Conservation (phyloP, 2,329 filamentous ascomycete species). For the Xylaria sp. region DNA sequence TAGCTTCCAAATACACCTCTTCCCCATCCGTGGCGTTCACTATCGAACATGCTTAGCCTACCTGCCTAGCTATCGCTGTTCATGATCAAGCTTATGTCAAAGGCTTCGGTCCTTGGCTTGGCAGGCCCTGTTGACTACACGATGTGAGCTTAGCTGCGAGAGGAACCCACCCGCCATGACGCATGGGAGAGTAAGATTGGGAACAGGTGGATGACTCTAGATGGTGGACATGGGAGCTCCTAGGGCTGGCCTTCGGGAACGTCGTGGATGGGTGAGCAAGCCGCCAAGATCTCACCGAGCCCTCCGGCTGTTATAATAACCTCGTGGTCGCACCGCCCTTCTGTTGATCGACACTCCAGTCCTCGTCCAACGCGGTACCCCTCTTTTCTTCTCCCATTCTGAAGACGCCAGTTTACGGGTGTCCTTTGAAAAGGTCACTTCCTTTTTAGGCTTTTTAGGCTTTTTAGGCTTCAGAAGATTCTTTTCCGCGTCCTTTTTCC, state of each 20-base stretch:
- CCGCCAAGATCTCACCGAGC: background rate
- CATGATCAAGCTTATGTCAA: constrained; percentile 20
- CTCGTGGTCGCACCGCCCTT: constrained; percentile 12
- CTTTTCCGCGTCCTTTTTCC: background rate
- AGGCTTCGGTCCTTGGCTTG: constrained; percentile 16
- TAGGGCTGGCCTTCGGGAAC: background rate
- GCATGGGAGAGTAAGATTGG: constrained; percentile 19
- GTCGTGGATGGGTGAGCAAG: background rate
- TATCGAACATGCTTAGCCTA: constrained; percentile 3
- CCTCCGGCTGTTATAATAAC: constrained; percentile 24
- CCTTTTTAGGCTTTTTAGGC: constrained; percentile 10
- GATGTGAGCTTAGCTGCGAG: constrained; percentile 20
- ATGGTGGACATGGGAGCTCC: background rate
- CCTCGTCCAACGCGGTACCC: background rate
- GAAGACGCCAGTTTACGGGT: constrained; percentile 17
- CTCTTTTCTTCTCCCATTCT: constrained; percentile 12
- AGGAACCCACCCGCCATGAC: constrained; percentile 12
- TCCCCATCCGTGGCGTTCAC: constrained; percentile 5
- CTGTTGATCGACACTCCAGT: background rate
- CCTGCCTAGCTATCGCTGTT: constrained; percentile 6
- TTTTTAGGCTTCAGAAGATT: background rate
- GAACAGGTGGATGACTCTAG: background rate
- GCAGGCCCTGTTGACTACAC: constrained; percentile 2
- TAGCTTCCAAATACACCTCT: constrained; percentile 16
- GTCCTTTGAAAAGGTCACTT: constrained; percentile 22